A percentile compares a stretch with the other conserved stretches of the same genome.
Evolutionary conservation across 345 rosid species (phyloP).

Genomic region (Atalantia buxifolia): DNA sequence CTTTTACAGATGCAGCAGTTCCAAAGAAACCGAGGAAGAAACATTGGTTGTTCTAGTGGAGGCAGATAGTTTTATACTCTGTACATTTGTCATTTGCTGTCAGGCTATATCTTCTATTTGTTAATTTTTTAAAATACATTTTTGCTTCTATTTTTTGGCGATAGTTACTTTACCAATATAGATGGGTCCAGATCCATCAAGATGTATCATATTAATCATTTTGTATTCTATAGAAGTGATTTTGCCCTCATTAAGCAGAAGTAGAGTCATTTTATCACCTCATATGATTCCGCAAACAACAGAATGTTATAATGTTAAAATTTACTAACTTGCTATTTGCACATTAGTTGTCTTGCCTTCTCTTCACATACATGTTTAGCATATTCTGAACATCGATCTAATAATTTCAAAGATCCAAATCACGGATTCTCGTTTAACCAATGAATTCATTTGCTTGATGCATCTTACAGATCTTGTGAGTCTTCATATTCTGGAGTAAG

Average conservation of each 20-base stretch:
- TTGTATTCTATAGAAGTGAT: background rate
- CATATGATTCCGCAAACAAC: background rate
- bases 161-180: background rate
- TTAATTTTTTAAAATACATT: background rate
- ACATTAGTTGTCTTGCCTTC: background rate
- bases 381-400: background rate
- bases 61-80: constrained; percentile 5
- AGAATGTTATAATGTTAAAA: background rate
- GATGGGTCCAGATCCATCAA: background rate
- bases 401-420: background rate
- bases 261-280: background rate
- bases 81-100: background rate
- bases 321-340: background rate
- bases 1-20: constrained; percentile 56
- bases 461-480: background rate
- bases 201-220: background rate
- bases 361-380: background rate
- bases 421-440: background rate
- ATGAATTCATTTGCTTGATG: background rate
- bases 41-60: constrained; percentile 83
- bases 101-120: background rate
- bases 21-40: constrained; percentile 78
- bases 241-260: background rate
- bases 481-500: background rate
- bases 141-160: background rate